Conservation (phyloP, 2,329 filamentous ascomycete genomes). For the Colletotrichum zoysiae region DNA sequence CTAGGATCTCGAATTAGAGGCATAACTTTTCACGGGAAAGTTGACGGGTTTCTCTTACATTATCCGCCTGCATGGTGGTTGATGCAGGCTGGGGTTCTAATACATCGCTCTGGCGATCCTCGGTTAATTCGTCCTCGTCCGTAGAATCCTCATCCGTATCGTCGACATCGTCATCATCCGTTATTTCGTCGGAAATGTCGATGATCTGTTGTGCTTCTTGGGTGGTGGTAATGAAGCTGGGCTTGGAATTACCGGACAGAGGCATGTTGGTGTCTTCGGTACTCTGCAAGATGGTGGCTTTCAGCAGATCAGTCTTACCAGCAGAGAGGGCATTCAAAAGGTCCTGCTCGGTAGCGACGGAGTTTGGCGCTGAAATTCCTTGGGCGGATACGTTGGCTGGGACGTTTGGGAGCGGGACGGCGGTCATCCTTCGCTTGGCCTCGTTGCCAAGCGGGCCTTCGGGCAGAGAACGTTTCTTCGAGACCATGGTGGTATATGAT, state of each 20-base stretch:
- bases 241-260: background rate
- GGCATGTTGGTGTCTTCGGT: background rate
- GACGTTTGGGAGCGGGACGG: background rate
- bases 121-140: constrained; percentile 15
- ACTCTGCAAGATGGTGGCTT: background rate
- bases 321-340: constrained; percentile 8
- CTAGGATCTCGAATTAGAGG: background rate
- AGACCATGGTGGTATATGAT: background rate
- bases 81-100: background rate
- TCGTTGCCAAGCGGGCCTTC: background rate
- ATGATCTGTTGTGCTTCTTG: background rate
- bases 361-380: background rate
- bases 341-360: constrained; percentile 1
- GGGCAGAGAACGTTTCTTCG: constrained; percentile 21
- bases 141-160: constrained; percentile 42
- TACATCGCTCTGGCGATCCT: constrained; percentile 8
- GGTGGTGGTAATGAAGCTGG: background rate
- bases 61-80: background rate
- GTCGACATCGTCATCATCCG: constrained; percentile 15
- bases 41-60: background rate
- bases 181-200: constrained; percentile 34
- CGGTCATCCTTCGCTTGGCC: constrained; percentile 16
- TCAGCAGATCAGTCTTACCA: background rate
- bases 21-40: background rate
- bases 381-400: background rate